A percentile compares a stretch with the other conserved stretches of the same genome.
Conservation (phyloP, 2,329 filamentous ascomycete species). For the Corynespora cassiicola region DNA sequence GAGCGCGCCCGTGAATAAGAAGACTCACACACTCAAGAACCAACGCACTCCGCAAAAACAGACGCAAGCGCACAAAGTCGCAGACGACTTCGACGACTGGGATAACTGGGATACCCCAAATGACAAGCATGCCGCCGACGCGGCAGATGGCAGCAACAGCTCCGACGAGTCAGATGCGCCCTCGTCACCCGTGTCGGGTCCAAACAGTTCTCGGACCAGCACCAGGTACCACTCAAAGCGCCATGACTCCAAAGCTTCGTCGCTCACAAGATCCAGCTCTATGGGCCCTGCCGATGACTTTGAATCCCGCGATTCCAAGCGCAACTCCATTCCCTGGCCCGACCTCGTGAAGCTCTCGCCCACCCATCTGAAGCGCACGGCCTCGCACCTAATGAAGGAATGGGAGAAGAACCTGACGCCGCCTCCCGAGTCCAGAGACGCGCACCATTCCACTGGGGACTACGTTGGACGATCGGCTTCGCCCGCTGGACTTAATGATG, state of each 20-base stretch:
- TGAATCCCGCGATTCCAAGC: slow-evolving; percentile 33
- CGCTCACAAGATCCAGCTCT: slow-evolving; percentile 40
- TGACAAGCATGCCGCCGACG: slow-evolving; percentile 35
- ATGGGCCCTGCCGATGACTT: slow-evolving; percentile 27
- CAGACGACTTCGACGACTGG: slow-evolving; percentile 60
- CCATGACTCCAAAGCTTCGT: slow-evolving; percentile 46
- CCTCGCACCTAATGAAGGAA: slow-evolving; percentile 86
- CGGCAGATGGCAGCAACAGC: slow-evolving; percentile 43
- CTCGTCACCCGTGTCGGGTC: slow-evolving; percentile 47
- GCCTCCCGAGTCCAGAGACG: slow-evolving; percentile 39
- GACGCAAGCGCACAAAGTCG: slow-evolving; percentile 36
- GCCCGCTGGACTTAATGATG: slow-evolving; percentile 27
- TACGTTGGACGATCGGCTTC: slow-evolving; percentile 41
- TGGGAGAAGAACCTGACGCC: slow-evolving; percentile 82
- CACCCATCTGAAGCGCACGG: slow-evolving; percentile 79
- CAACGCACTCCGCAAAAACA: slow-evolving; percentile 46
- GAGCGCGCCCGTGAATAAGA: slow-evolving; percentile 41
- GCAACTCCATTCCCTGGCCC: slow-evolving; percentile 65
- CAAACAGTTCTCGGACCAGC: slow-evolving; percentile 60
- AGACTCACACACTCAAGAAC: slow-evolving; percentile 46
- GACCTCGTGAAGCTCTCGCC: slow-evolving; percentile 75
- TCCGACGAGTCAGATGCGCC: slow-evolving; percentile 59
- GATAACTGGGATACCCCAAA: slow-evolving; percentile 62
- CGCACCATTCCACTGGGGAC: slow-evolving; percentile 40
- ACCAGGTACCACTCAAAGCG: slow-evolving; percentile 55